phyloP scores from a whole-genome alignment of 106 monocot genomes.

The Apostasia ramifera region DNA sequence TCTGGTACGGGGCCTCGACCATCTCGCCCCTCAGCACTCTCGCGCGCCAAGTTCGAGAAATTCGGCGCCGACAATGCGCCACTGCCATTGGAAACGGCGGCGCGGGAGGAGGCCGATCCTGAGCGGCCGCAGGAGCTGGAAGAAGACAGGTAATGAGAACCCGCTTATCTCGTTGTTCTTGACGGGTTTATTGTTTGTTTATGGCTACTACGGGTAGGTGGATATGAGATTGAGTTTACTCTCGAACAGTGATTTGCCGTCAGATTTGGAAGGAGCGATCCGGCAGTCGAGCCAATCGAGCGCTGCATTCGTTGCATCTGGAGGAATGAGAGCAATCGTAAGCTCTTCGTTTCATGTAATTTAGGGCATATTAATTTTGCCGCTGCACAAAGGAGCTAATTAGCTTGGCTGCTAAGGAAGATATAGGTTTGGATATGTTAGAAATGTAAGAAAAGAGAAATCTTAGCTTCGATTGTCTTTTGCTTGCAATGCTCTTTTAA shows the following conservation, averaged over 20 bases:
- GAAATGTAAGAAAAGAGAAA: no score
- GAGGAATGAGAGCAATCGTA: constrained; percentile 88
- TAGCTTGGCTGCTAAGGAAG: no score
- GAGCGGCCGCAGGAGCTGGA: constrained; percentile 20
- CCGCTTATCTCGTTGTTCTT: not conserved
- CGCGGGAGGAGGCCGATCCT: not conserved
- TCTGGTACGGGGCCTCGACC: not conserved
- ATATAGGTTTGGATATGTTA: no score
- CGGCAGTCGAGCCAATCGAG: constrained; percentile 66
- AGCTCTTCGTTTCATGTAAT: constrained; percentile 11
- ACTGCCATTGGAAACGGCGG: not conserved
- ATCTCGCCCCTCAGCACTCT: constrained; percentile 1
- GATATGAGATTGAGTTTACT: not conserved
- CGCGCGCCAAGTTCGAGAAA: constrained; percentile 74
- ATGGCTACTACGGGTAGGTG: not conserved
- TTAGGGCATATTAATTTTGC: no score
- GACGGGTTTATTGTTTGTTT: not conserved
- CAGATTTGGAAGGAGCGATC: constrained; percentile 75
- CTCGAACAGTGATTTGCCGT: constrained; percentile 67
- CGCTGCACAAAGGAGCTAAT: no score
- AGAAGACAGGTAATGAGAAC: constrained; percentile 57
- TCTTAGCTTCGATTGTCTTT: no score
- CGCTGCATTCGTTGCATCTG: constrained; percentile 48
- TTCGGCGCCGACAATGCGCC: constrained; percentile 34
- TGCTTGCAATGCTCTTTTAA: no score